phyloP scores from a whole-genome alignment of 179 eudicot species.

The Beta lomatogona region DNA sequence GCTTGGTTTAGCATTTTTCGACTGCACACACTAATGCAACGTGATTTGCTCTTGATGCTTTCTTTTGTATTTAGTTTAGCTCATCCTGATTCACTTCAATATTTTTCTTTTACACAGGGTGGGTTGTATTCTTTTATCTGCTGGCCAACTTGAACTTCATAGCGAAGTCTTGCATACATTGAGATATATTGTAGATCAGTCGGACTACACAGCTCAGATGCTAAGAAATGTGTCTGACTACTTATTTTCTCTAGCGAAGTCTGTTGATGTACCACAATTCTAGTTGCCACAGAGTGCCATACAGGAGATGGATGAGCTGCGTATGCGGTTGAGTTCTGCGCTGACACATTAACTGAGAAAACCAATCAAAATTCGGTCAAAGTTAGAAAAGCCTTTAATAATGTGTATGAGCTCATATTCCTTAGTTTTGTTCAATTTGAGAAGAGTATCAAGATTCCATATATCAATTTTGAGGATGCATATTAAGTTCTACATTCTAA shows the following conservation, averaged over 20 bases:
- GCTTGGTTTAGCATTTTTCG: not conserved
- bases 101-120: conserved; percentile 42
- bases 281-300: conserved; percentile 62
- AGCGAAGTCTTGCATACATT: too few relatives aligned
- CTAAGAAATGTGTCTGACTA: conserved; percentile 80
- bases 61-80: not conserved
- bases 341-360: conserved; percentile 63
- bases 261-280: conserved; percentile 68
- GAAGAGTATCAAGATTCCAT: not conserved
- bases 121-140: conserved; percentile 75
- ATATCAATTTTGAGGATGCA: not conserved
- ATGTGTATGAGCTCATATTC: not conserved
- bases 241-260: conserved; percentile 68
- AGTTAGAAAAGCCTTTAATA: too few relatives aligned
- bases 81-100: conserved; percentile 3
- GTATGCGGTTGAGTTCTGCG: conserved; percentile 59
- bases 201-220: conserved; percentile 63
- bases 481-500: too few relatives aligned
- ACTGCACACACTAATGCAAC: not conserved
- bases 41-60: not conserved
- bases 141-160: conserved; percentile 62
- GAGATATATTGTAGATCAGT: too few relatives aligned
- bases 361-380: conserved; percentile 32
- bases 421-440: not conserved
- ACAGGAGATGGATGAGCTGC: conserved; percentile 66